Conservation (phyloP, 805 yeast species). For the Ogataea populi-albae region DNA sequence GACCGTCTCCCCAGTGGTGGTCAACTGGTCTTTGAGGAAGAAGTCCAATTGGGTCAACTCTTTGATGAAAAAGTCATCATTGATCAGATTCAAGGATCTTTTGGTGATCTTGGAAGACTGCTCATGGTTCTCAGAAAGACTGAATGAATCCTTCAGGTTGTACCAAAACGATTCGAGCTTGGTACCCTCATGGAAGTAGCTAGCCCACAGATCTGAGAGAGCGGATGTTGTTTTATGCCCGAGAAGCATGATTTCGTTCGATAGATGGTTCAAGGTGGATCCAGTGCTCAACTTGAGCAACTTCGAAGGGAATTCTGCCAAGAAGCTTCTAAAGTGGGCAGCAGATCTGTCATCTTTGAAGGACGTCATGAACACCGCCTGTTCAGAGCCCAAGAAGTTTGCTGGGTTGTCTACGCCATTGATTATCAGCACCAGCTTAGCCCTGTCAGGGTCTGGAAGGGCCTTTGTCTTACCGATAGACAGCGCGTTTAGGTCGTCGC, state of each 20-base stretch:
- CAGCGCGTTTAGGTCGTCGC: conserved; percentile 22
- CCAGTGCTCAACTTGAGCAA: conserved; percentile 13
- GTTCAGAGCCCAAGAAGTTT: conserved; percentile 23
- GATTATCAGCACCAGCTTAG: conserved; percentile 38
- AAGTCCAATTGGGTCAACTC: conserved; percentile 48
- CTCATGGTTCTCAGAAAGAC: conserved; percentile 9
- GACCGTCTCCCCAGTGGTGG: conserved; percentile 25
- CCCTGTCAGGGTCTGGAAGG: conserved; percentile 15
- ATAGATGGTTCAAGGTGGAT: conserved; percentile 22
- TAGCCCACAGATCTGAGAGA: conserved; percentile 24
- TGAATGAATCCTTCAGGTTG: conserved; percentile 25
- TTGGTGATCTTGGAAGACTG: conserved; percentile 14
- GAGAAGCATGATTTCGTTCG: conserved; percentile 27
- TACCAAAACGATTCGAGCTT: conserved; percentile 39
- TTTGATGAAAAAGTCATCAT: conserved; percentile 45
- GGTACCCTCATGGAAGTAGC: conserved; percentile 28
- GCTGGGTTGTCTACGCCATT: conserved; percentile 41
- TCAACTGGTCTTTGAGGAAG: conserved; percentile 29
- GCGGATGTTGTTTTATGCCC: conserved; percentile 14
- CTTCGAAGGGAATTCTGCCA: conserved; percentile 26
- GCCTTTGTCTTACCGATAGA: conserved; percentile 19
- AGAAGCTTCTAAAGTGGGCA: conserved; percentile 18
- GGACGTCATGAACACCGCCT: conserved; percentile 23
- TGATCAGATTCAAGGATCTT: conserved; percentile 34
- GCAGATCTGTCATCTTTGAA: conserved; percentile 21